Evolutionary conservation across 768 basidiomycete genomes (phyloP), one percentile per base, ranked within the genome.

Genomic region (Rhodotorula toruloides): DNA sequence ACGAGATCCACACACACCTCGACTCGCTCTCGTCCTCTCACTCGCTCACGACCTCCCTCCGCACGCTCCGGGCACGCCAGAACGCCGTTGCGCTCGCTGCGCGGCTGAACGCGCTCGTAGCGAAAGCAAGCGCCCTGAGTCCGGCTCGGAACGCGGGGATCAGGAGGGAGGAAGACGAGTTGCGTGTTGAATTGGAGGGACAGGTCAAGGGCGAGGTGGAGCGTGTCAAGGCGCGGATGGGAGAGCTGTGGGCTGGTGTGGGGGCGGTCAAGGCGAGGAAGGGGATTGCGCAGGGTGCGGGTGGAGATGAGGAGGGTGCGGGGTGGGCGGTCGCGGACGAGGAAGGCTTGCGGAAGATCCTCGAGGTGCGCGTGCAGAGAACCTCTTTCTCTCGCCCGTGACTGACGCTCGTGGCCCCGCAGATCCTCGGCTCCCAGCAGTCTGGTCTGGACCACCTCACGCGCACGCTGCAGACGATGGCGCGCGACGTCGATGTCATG

Each of bases 271-370:
- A 83, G 85, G 85, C 49, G 13, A 81, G 84, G 34, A 78, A 82
- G 71, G 85, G 86, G 48, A 81, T 80, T 22, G 81, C 80, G 2
- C 81, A 82, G 67, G 77, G 74, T 19, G 81, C 82, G 13, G 87
- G 86, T n/a, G n/a, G 86, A 47, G 82, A 80, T 22, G 81, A 80
- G 2, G 81, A 82, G 67, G 77, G 74, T 19, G 81, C 82, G 13
- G 87, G 86, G 72, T 90, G 89, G 89, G 83, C 85, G 0, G 88
- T 91, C n/a, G 87, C 88, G 5, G 90, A 92, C 75, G 88, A 89
- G 73, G 88, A 90, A 3, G 90, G 90, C 2, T 78, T 92, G 61
- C 80, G 84, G 53, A 85, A 88, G 76, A 85, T 92, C 61, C 80
- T 85, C 7, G 85, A 87, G 82, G 88, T 88, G 63, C 25, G 81